Evolutionary conservation across 163 green algal genomes (phyloP), one percentile per base, ranked within the genome.

Genomic region (Scenedesmus sp.): DNA sequence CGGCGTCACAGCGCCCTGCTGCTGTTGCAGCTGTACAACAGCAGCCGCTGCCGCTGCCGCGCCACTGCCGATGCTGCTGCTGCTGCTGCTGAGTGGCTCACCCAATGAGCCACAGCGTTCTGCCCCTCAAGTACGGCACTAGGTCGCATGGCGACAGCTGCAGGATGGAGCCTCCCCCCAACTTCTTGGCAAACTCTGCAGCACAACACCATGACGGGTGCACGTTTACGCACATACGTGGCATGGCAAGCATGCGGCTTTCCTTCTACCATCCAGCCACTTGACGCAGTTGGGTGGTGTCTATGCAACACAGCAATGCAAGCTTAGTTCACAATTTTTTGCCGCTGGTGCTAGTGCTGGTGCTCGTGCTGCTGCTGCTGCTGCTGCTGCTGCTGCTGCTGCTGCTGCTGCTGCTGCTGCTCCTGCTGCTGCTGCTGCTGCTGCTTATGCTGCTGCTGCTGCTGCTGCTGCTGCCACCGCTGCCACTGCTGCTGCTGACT

Each of bases 61-160:
- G n/a, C 3, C 13, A 24, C 33, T 40, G 33, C 70, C 0, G 13
- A 43, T 42, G 70, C 10, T 43, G 26, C 49, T 56, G 49, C 15
- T 56, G 49, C 13, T 20, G 49, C 49, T 56, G 49, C 49, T 56
- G 49, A 56, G 6, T 4, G 7, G 13, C 85, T 79, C 53, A 90
- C 86, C 86, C 86, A 15, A 90, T 40, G 13, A 90, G 72, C 86
- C 86, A 90, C 20, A 90, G 86, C 26, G 86, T 90, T 24, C 86
- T 68, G 16, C 70, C 44, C 13, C 86, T 44, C 18, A 90, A 49
- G 30, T 86, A 85, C 20, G 44, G 49, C 49, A 85, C n/a, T 15
- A 90, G n/a, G 35, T 85, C 72, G 65, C 86, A 90, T 2, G 86
- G 86, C 49, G 72, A 90, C 72, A 90, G 42, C 43, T 79, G 46